Conservation (phyloP, 2,329 filamentous ascomycete species). For the Fusarium algeriense region DNA sequence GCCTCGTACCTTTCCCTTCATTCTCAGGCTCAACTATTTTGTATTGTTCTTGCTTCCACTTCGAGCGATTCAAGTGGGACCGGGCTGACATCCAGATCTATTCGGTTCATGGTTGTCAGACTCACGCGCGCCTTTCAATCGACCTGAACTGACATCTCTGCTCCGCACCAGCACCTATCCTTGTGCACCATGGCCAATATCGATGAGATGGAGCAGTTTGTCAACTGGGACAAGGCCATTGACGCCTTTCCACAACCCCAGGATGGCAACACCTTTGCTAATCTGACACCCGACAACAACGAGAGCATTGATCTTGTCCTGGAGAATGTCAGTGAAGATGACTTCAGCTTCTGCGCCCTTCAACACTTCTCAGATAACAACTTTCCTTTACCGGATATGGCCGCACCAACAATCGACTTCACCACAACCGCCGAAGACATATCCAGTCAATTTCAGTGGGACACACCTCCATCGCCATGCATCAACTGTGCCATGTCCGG, state of each 20-base stretch:
- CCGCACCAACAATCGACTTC: constrained; percentile 50
- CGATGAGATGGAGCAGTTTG: constrained; percentile 71
- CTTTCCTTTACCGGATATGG: constrained; percentile 48
- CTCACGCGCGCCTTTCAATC: constrained; percentile 42
- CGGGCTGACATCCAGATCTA: constrained; percentile 11
- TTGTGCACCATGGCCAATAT: constrained; percentile 52
- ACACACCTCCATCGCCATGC: constrained; percentile 63
- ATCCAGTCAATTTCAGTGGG: constrained; percentile 50
- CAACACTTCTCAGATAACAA: constrained; percentile 65
- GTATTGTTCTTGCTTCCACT: constrained; percentile 16
- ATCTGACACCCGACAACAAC: constrained; percentile 50
- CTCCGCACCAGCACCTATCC: constrained; percentile 25
- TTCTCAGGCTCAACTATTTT: constrained; percentile 20
- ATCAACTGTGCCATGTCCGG: constrained; percentile 63
- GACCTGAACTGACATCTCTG: constrained; percentile 34
- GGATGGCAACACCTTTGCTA: constrained; percentile 51
- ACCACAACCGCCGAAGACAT: constrained; percentile 32
- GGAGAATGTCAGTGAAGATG: constrained; percentile 68
- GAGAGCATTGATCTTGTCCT: constrained; percentile 66
- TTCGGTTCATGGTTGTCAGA: constrained; percentile 31
- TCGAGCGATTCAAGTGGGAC: constrained; percentile 28
- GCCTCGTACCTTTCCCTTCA: constrained; percentile 22
- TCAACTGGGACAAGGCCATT: constrained; percentile 70
- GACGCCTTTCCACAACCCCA: constrained; percentile 53
- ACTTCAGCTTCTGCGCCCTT: constrained; percentile 70